Base-by-base conservation (phyloP, 2,329 filamentous ascomycete species). In the Colletotrichum lupini region DNA sequence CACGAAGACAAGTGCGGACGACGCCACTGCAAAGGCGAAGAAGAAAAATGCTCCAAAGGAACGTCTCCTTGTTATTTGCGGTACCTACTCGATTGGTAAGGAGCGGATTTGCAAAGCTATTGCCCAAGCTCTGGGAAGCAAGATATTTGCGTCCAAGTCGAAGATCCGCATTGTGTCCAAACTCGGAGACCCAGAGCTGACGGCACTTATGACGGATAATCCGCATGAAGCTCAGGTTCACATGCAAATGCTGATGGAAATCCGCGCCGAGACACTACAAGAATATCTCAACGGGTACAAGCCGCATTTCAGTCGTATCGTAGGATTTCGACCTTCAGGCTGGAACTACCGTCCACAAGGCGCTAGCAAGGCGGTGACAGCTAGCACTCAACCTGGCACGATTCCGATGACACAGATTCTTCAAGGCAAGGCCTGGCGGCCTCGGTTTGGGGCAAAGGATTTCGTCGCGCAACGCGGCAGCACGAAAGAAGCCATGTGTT, bases 31-130 rank as follows among this genome's bases (percentile, higher is more conserved):
- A 64, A 79, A 81, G 57, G 72, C 81, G 3, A 64, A 73, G 1
- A 75, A 75, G 32, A 72, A 75, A 55, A 74, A 80, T 70, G 77
- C 61, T 73, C 74, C 76, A 71, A 80, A 77, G 71, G 80, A 94
- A 59, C 92, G 95, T 5, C 88, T 99, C 2, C 89, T 99, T 0
- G 94, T 99, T 5, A 91, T 99, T 7, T 97, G 98, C 74, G 97
- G 97, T 57, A 99, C 97, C 0, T 99, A 99, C 83, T 97, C 94
- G 77, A 99, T 99, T 78, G 97, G 97, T 79, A 99, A 99, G 83
- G 97, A 99, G 82, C 93, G 95, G 53, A 95, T 99, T 76, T 98
- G 96, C 80, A 87, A 98, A 37, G 95, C 95, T 56, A 97, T 99
- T 75, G 97, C 97, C 4, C 91, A 92, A 77, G 95, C 95, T 0